phyloP scores from a whole-genome alignment of 176 grass and related monocot species.

The Carex scoparia region DNA sequence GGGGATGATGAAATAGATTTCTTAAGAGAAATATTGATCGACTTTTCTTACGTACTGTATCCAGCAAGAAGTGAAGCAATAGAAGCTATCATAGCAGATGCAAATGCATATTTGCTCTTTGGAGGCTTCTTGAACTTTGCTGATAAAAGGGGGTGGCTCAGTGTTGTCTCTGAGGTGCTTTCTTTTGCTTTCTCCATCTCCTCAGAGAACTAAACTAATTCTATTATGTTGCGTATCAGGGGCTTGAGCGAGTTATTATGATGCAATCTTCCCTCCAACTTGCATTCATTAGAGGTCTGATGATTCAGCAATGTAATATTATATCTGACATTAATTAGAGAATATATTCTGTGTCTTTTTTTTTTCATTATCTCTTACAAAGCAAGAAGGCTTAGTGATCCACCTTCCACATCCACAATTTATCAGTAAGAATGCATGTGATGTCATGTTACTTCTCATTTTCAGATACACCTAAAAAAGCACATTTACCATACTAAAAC shows the following conservation, averaged over 20 bases:
- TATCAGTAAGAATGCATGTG: too few species aligned
- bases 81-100: neutral
- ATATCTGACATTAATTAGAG: neutral
- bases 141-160: neutral
- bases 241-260: neutral
- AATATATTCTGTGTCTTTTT: neutral
- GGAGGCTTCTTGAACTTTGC: neutral
- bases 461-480: too few species aligned
- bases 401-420: too few species aligned
- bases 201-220: neutral
- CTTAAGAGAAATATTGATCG: neutral
- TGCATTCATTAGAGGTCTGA: neutral
- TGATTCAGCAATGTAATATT: neutral
- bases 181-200: neutral
- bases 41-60: neutral
- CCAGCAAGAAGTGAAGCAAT: constrained; percentile 6
- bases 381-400: too few species aligned
- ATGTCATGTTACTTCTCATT: too few species aligned
- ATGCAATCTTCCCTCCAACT: neutral
- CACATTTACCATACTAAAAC: too few species aligned
- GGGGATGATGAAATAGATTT: neutral
- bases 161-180: neutral
- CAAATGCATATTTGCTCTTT: constrained; percentile 4
- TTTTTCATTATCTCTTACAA: too few species aligned
- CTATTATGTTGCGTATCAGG: neutral